Evolutionary conservation across 768 basidiomycete species (phyloP).

Genomic region (Tephrocybe sp.): DNA sequence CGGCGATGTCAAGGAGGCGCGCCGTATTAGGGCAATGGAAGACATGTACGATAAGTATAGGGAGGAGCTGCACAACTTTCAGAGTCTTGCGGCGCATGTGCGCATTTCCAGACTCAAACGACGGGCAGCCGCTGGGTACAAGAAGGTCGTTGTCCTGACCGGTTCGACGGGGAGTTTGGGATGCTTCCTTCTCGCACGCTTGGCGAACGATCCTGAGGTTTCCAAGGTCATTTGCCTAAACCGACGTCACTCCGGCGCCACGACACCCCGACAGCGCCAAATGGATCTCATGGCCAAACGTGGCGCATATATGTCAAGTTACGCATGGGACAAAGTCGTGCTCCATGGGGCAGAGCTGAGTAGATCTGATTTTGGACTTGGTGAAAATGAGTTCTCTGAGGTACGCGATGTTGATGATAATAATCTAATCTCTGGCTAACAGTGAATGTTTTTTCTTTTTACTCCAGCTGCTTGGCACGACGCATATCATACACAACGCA

Average conservation of each 20-base stretch:
- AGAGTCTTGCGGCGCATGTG: slow-evolving; percentile 12
- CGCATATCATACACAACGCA: slow-evolving; percentile 35
- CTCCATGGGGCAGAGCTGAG: slow-evolving; percentile 27
- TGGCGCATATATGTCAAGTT: slow-evolving; percentile 22
- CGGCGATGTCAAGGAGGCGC: slow-evolving; percentile 9
- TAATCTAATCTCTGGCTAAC: neutral
- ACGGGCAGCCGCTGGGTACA: slow-evolving; percentile 4
- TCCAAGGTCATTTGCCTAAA: slow-evolving; percentile 31
- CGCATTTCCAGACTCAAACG: slow-evolving; percentile 13
- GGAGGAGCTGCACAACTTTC: slow-evolving; percentile 10
- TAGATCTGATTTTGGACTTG: slow-evolving; percentile 25
- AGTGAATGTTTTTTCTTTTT: slow-evolving; percentile 2
- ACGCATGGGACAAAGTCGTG: slow-evolving; percentile 29
- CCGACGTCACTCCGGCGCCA: slow-evolving; percentile 18
- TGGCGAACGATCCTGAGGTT: slow-evolving; percentile 26
- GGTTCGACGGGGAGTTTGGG: slow-evolving; percentile 40
- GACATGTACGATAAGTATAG: slow-evolving; percentile 28
- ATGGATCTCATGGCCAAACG: slow-evolving; percentile 28
- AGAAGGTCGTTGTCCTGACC: slow-evolving; percentile 31
- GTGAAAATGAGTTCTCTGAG: slow-evolving; percentile 22
- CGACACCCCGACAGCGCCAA: slow-evolving; percentile 24
- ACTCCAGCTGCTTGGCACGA: slow-evolving; percentile 24
- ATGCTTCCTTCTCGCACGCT: slow-evolving; percentile 28
- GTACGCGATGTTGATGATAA: slow-evolving; percentile 15
- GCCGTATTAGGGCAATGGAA: slow-evolving; percentile 26